These are phyloP conservation scores for Chlamydomonas urium DNA, from an alignment of 139 green algal genomes.

Conservation along the genomic window DNA sequence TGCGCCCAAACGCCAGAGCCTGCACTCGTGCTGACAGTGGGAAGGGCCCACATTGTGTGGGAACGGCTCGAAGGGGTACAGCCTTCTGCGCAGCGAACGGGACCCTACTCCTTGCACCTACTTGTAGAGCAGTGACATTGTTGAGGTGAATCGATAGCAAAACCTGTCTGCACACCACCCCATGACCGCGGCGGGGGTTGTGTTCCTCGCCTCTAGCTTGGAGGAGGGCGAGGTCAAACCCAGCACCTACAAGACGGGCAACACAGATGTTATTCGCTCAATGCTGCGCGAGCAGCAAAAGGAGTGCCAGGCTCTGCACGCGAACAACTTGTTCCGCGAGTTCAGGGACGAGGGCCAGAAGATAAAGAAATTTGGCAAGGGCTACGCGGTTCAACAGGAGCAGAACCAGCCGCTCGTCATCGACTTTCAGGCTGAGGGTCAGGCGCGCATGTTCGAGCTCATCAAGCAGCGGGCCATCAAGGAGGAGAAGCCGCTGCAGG, in stretches of 20 bases:
- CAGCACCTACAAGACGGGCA: slow-evolving; percentile 13
- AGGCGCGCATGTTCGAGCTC: slow-evolving; percentile 42
- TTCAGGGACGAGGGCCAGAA: slow-evolving; percentile 25
- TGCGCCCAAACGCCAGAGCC: too few relatives aligned
- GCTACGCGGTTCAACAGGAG: slow-evolving; percentile 18
- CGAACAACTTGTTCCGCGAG: slow-evolving; percentile 43
- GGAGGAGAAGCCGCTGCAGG: slow-evolving; percentile 29
- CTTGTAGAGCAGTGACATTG: too few relatives aligned
- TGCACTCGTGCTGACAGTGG: too few relatives aligned
- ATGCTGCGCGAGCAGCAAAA: slow-evolving; percentile 45
- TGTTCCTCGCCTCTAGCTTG: slow-evolving; percentile 31
- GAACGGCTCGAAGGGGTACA: too few relatives aligned
- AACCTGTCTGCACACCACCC: too few relatives aligned
- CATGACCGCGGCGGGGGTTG: slow-evolving; percentile 1
- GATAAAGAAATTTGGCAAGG: slow-evolving; percentile 35
- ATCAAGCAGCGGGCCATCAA: slow-evolving; percentile 39
- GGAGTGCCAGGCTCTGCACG: slow-evolving; percentile 24
- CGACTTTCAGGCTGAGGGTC: slow-evolving; percentile 44
- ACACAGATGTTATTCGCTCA: slow-evolving; percentile 35
- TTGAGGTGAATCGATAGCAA: too few relatives aligned
- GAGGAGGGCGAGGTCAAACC: slow-evolving; percentile 12
- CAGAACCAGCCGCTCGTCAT: slow-evolving; percentile 7
- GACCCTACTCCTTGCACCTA: too few relatives aligned
- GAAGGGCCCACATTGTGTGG: too few relatives aligned
- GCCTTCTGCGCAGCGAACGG: too few relatives aligned